Conservation (phyloP, 2,329 filamentous ascomycete genomes). For the Pyrenochaeta sp. region DNA sequence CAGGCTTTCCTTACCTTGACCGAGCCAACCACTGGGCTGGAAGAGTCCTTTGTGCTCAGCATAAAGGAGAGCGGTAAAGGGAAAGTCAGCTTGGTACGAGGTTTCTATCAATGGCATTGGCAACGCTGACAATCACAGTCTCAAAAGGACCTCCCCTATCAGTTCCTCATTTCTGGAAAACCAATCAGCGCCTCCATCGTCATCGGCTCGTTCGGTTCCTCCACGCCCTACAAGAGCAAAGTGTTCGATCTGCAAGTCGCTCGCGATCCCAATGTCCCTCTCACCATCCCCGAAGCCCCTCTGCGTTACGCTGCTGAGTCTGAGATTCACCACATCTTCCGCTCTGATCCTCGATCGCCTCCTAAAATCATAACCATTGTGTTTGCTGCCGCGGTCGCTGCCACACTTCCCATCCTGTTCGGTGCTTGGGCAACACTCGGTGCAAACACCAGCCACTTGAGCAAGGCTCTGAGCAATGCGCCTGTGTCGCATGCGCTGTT, state of each 20-base stretch:
- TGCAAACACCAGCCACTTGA: conserved; percentile 80
- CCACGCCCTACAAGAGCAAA: conserved; percentile 70
- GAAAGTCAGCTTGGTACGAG: conserved; percentile 79
- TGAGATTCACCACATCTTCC: conserved; percentile 93
- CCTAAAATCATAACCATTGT: conserved; percentile 79
- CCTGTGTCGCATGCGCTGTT: conserved; percentile 85
- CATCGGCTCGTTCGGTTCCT: conserved; percentile 83
- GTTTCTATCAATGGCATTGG: conserved; percentile 7
- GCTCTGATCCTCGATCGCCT: conserved; percentile 77
- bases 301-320: conserved; percentile 83
- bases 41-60: conserved; percentile 83
- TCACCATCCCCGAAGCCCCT: conserved; percentile 69
- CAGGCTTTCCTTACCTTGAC: conserved; percentile 89
- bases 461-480: conserved; percentile 75
- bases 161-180: conserved; percentile 73
- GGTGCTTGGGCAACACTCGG: conserved; percentile 79
- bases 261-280: conserved; percentile 67
- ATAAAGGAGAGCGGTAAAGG: conserved; percentile 90
- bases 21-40: conserved; percentile 77
- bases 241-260: conserved; percentile 77
- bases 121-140: conserved; percentile 63
- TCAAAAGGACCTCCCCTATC: conserved; percentile 85
- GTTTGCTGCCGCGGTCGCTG: conserved; percentile 77
- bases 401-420: conserved; percentile 76
- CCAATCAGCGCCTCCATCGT: conserved; percentile 82